These are phyloP conservation scores for Lepidopterella palustris DNA, from an alignment of 495 filamentous ascomycete species.

Conservation along the genomic window DNA sequence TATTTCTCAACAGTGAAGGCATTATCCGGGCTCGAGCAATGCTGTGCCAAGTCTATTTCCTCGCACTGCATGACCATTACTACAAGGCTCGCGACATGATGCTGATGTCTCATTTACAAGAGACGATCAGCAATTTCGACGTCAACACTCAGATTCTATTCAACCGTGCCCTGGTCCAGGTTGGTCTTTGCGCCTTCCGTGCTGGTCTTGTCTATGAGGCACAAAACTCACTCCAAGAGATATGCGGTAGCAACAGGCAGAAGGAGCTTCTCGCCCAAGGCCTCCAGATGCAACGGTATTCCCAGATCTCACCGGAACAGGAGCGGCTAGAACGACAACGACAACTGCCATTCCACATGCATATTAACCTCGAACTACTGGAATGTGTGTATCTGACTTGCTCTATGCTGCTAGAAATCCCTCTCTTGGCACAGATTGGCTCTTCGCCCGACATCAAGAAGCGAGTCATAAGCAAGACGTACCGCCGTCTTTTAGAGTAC, in stretches of 20 bases:
- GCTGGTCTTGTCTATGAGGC: conserved; percentile 95
- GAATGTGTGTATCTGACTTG: conserved; percentile 98
- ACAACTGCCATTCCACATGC: conserved; percentile 98
- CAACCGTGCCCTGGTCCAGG: conserved; percentile 96
- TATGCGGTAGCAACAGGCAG: conserved; percentile 92
- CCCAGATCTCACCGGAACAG: conserved; percentile 91
- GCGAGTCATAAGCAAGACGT: conserved; percentile 98
- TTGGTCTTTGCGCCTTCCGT: conserved; percentile 96
- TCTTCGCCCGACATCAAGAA: conserved; percentile 96
- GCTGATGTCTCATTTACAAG: conserved; percentile 98
- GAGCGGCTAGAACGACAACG: conserved; percentile 93
- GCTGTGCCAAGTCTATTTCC: conserved; percentile 97
- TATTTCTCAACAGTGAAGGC: conserved; percentile 87
- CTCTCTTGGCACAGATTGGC: conserved; percentile 90
- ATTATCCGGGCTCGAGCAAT: conserved; percentile 94
- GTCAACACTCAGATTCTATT: conserved; percentile 96
- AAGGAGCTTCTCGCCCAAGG: conserved; percentile 98
- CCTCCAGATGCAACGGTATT: conserved; percentile 94
- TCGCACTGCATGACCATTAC: conserved; percentile 93
- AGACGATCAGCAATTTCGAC: conserved; percentile 91
- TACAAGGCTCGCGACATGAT: conserved; percentile 97
- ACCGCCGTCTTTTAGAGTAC: conserved; percentile 97
- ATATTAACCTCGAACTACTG: conserved; percentile 97
- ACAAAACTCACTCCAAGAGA: conserved; percentile 92
- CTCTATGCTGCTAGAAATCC: conserved; percentile 98